Conservation (phyloP, 768 basidiomycete genomes). For the Coprinopsis cinerea region DNA sequence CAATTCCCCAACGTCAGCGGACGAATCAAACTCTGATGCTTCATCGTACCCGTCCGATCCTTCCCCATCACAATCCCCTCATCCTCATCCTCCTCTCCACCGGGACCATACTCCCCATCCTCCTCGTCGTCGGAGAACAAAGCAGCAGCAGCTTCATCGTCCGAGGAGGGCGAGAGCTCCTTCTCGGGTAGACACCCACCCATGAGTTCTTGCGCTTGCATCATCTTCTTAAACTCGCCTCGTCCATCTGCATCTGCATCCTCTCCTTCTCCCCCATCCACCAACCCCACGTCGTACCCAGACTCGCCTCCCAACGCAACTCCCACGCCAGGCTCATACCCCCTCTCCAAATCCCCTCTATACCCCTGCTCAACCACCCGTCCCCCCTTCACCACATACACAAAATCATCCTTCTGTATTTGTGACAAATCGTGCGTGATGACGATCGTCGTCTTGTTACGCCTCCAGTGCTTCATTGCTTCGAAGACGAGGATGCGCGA, state of each 20-base stretch:
- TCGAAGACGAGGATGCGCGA: constrained; percentile 83
- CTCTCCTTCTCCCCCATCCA: neutral
- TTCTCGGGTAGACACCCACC: constrained; percentile 47
- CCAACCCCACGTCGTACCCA: neutral
- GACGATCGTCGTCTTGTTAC: constrained; percentile 81
- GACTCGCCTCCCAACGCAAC: no score
- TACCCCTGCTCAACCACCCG: constrained; percentile 83
- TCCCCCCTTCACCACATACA: constrained; percentile 86
- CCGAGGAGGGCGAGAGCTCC: no score
- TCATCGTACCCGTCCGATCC: constrained; percentile 7
- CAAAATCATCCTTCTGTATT: constrained; percentile 71
- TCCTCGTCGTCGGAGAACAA: constrained; percentile 40
- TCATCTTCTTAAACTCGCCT: constrained; percentile 73
- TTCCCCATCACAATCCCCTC: neutral
- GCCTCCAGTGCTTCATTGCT: constrained; percentile 60
- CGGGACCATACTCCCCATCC: constrained; percentile 19
- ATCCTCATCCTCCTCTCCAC: neutral
- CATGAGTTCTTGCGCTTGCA: constrained; percentile 44
- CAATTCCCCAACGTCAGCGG: constrained; percentile 67
- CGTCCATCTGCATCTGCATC: constrained; percentile 19
- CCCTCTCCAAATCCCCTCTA: constrained; percentile 75
- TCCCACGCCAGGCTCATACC: no score
- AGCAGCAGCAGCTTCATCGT: constrained; percentile 42
- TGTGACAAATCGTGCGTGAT: constrained; percentile 95
- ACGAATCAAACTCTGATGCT: constrained; percentile 41